A percentile compares a stretch with the other conserved stretches of the same genome.
phyloP scores from a whole-genome alignment of 2,329 filamentous ascomycete genomes.

The Capronia americana region DNA sequence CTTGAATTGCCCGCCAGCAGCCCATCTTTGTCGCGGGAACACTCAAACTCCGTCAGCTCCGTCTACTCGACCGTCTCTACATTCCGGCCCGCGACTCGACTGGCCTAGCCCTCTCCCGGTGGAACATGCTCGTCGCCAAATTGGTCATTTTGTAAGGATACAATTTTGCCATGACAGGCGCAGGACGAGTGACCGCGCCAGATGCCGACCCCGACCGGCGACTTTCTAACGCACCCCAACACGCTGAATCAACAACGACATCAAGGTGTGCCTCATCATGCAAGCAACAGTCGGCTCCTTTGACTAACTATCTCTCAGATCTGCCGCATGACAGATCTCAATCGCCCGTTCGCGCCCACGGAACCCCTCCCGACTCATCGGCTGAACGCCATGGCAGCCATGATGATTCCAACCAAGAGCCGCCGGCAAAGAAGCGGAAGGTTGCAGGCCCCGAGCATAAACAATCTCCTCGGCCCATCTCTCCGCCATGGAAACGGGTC shows the following conservation, averaged over 20 bases:
- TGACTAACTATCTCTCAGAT: conserved; percentile 20
- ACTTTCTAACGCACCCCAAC: conserved; percentile 32
- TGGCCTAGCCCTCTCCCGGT: conserved; percentile 47
- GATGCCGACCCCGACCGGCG: conserved; percentile 39
- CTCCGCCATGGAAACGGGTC: conserved; percentile 92
- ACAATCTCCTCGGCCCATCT: conserved; percentile 56
- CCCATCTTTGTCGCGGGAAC: conserved; percentile 52
- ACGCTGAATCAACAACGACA: conserved; percentile 14
- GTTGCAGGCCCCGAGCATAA: conserved; percentile 46
- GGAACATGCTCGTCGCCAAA: conserved; percentile 39
- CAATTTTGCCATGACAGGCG: conserved; percentile 40
- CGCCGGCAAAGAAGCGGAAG: conserved; percentile 55
- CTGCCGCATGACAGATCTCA: conserved; percentile 19
- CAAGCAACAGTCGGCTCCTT: conserved; percentile 9
- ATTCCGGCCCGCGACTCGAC: conserved; percentile 50
- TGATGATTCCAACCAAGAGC: conserved; percentile 45
- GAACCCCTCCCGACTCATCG: conserved; percentile 19
- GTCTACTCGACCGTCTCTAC: conserved; percentile 44
- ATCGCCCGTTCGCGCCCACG: conserved; percentile 18
- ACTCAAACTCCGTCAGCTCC: conserved; percentile 51
- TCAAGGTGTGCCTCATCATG: conserved; percentile 33
- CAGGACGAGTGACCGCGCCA: conserved; percentile 31
- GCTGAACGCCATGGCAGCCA: conserved; percentile 10
- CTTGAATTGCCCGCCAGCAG: conserved; percentile 43
- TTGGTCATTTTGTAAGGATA: conserved; percentile 32